phyloP scores from a whole-genome alignment of 768 basidiomycete genomes.

The Lentinula detonsa region DNA sequence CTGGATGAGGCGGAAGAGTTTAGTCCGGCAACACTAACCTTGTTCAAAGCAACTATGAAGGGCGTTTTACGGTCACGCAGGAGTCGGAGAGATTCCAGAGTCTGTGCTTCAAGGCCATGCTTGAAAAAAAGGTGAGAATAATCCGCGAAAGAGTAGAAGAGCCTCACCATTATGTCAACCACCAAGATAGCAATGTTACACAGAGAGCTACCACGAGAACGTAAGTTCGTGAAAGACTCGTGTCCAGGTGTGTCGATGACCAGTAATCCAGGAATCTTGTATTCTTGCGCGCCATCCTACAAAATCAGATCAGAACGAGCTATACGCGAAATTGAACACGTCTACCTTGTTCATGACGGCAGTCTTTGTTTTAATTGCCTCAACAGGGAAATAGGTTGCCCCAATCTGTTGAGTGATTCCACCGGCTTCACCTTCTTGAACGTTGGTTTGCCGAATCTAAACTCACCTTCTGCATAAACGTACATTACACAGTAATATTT shows the following conservation, averaged over 20 bases:
- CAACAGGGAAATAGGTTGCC: slow-evolving; percentile 97
- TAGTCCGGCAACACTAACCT: slow-evolving; percentile 39
- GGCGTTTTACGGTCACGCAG: slow-evolving; percentile 92
- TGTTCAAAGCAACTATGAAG: slow-evolving; percentile 98
- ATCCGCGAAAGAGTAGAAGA: background rate
- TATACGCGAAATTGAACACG: slow-evolving; percentile 5
- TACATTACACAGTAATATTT: slow-evolving; percentile 11
- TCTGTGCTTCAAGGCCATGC: slow-evolving; percentile 99
- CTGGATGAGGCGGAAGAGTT: background rate
- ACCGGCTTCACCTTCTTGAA: slow-evolving; percentile 98
- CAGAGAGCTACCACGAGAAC: slow-evolving; percentile 90
- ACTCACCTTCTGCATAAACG: background rate
- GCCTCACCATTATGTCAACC: slow-evolving; percentile 89
- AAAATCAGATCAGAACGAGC: background rate
- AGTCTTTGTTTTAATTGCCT: slow-evolving; percentile 92
- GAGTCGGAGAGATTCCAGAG: slow-evolving; percentile 89
- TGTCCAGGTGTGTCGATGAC: slow-evolving; percentile 98
- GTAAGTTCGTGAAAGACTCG: slow-evolving; percentile 97
- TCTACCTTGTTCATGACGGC: slow-evolving; percentile 82
- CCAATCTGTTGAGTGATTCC: slow-evolving; percentile 99
- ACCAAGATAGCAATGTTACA: slow-evolving; percentile 99
- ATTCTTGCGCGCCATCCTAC: slow-evolving; percentile 78
- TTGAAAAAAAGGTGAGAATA: slow-evolving; percentile 17
- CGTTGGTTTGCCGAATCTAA: slow-evolving; percentile 98
- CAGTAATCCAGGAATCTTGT: slow-evolving; percentile 94